Evolutionary conservation across 495 filamentous ascomycete genomes (phyloP).

Genomic region (Halenospora varia): DNA sequence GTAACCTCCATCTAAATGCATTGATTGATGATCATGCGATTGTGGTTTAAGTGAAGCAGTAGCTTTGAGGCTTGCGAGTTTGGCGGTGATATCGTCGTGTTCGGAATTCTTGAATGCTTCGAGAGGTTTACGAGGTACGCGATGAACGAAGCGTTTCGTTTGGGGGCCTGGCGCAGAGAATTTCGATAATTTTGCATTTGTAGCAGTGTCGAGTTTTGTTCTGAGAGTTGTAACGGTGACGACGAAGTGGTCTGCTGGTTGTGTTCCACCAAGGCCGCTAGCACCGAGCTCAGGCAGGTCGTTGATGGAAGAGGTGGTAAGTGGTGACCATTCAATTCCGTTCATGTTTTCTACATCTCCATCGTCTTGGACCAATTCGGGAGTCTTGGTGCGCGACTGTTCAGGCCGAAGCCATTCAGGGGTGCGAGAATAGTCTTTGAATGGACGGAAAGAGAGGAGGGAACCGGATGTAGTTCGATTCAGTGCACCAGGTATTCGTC

Average conservation of each 20-base stretch:
- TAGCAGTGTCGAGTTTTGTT: conserved; percentile 22
- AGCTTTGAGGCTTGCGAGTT: conserved; percentile 35
- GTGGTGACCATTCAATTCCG: too few species aligned
- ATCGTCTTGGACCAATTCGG: conserved; percentile 22
- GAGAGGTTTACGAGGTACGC: conserved; percentile 12
- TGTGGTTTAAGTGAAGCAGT: conserved; percentile 22
- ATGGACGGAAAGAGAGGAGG: conserved; percentile 37
- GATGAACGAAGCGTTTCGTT: conserved; percentile 4
- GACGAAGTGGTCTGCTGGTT: conserved; percentile 63
- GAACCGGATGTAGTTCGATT: conserved; percentile 39
- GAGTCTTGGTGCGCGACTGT: conserved; percentile 12
- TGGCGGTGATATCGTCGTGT: conserved; percentile 32
- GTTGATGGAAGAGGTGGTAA: conserved; percentile 2
- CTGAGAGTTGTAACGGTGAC: conserved; percentile 51
- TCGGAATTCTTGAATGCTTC: conserved; percentile 3
- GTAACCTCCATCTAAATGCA: neutral
- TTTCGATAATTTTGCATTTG: conserved; percentile 10
- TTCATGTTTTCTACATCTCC: too few species aligned
- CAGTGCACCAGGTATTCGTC: neutral
- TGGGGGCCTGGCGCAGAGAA: conserved; percentile 4
- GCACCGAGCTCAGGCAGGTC: conserved; percentile 49
- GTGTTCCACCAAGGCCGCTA: conserved; percentile 61
- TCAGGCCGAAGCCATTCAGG: conserved; percentile 18
- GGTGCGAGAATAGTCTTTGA: conserved; percentile 28
- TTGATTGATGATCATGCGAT: neutral